Evolutionary conservation across 1,139 yeast genomes (phyloP).

Genomic region (Arxiozyma heterogenica): DNA sequence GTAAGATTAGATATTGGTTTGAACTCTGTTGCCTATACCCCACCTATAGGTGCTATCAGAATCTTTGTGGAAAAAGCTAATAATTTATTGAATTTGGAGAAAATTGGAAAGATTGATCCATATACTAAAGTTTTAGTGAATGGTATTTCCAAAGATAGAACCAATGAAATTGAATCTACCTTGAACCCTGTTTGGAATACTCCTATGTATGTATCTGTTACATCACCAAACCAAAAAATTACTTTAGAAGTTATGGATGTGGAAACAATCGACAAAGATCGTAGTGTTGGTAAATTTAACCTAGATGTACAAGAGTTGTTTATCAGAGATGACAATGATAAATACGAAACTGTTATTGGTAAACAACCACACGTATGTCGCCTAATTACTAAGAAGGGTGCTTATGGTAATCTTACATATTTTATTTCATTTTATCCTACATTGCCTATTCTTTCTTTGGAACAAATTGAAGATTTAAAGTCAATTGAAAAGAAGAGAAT

Average conservation of each 20-base stretch:
- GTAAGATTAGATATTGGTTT: constrained; percentile 58
- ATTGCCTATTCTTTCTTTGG: constrained; percentile 65
- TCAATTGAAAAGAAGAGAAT: constrained; percentile 35
- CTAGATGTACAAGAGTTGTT: constrained; percentile 60
- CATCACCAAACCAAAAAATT: constrained; percentile 71
- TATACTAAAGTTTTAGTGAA: constrained; percentile 73
- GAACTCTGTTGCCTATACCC: constrained; percentile 72
- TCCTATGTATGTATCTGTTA: constrained; percentile 67
- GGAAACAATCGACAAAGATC: constrained; percentile 64
- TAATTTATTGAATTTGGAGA: constrained; percentile 74
- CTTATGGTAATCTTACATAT: constrained; percentile 72
- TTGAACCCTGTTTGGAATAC: constrained; percentile 82
- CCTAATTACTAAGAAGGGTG: constrained; percentile 58
- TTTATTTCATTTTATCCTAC: constrained; percentile 74
- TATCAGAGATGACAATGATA: constrained; percentile 49
- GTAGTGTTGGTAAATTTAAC: constrained; percentile 77
- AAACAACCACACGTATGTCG: constrained; percentile 49
- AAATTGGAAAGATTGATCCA: constrained; percentile 87
- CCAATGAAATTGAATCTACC: constrained; percentile 58
- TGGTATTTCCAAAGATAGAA: constrained; percentile 69
- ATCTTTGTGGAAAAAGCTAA: constrained; percentile 62
- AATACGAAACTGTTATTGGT: constrained; percentile 53
- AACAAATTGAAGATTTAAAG: constrained; percentile 55
- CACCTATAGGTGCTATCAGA: constrained; percentile 88
- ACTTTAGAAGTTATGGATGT: constrained; percentile 90